These are phyloP conservation scores for Sclerospora graminicola DNA, from an alignment of 352 stramenopile genomes.

Conservation along the genomic window DNA sequence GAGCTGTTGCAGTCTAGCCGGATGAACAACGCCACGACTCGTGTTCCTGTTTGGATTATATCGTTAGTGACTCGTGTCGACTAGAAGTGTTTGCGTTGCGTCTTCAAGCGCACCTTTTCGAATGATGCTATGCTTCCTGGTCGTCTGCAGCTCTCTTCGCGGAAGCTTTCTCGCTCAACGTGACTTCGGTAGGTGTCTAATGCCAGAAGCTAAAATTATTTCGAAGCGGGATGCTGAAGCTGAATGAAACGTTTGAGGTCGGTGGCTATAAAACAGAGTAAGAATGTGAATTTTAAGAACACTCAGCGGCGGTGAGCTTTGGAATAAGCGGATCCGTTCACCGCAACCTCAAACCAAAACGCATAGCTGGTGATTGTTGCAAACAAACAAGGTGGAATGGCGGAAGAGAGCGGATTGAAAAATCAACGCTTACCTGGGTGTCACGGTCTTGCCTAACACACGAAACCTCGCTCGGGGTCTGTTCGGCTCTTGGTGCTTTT, in stretches of 20 bases:
- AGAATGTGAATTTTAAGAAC: too few relatives aligned
- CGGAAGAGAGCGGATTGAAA: too few relatives aligned
- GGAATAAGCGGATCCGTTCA: too few relatives aligned
- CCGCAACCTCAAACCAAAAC: too few relatives aligned
- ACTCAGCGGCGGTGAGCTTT: too few relatives aligned
- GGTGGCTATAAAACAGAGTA: slow-evolving; percentile 9
- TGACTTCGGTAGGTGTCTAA: background rate
- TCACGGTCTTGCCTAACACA: background rate
- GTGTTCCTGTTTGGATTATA: slow-evolving; percentile 31
- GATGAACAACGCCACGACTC: slow-evolving; percentile 58
- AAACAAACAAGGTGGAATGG: too few relatives aligned
- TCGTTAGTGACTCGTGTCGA: slow-evolving; percentile 12
- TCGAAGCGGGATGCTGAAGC: background rate
- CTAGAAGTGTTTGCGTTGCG: background rate
- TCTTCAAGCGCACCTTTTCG: slow-evolving; percentile 21
- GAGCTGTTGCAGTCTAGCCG: slow-evolving; percentile 46
- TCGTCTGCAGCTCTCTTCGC: slow-evolving; percentile 22
- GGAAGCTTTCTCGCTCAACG: slow-evolving; percentile 15
- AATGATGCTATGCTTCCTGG: slow-evolving; percentile 11
- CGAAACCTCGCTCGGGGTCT: slow-evolving; percentile 8
- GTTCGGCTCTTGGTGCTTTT: slow-evolving; percentile 22
- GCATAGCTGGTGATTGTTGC: too few relatives aligned
- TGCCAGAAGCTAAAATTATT: slow-evolving; percentile 20
- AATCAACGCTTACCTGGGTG: background rate
- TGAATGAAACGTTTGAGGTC: slow-evolving; percentile 13